Evolutionary conservation across 495 filamentous ascomycete species (phyloP), one percentile per base, ranked within the genome.

Genomic region (Xylaria longipes): DNA sequence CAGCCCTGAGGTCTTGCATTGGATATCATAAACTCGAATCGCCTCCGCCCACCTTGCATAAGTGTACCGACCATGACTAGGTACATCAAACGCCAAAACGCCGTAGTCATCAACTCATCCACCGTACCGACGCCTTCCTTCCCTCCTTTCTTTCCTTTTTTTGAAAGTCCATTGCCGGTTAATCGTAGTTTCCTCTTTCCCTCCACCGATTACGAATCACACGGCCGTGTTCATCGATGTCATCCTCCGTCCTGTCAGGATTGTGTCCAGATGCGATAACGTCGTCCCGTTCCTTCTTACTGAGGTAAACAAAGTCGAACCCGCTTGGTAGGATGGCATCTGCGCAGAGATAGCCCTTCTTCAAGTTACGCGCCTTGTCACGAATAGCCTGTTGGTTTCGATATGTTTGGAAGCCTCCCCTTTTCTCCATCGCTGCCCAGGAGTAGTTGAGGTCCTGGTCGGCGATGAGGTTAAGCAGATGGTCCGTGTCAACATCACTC

Each of bases 291-390:
- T 89, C 86, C 72, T 87, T 88, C 66, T 80, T 79, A 46, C 85
- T 82, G 25, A 89, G 74, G 6, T 80, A 77, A 37, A 89, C 79
- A 6, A 81, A 71, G 56, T 88, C 85, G 68, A 89, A 88, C 3
- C 84, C 84, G 0, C 69, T 52, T 2, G 86, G 86, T 22, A 89
- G 73, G 12, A 78, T 5, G 4, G 45, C 69, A 71, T 82, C 82
- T 14, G 68, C 65, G 86, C 87, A 88, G 5, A 91, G 77, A 67
- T 83, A 89, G 68, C 84, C 84, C 45, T 87, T 84, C 74, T 91
- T 91, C 65, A 92, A 75, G 68, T 90, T 84, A 11, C 89, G 82
- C 56, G 89, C 91, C 77, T 91, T 93, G 80, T 93, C 90, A 39
- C 90, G 91, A 25, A 92, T 76, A 29, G 84, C 86, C 57, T 90